Conservation (phyloP, 2,329 filamentous ascomycete genomes). For the Colletotrichum cuscutae region DNA sequence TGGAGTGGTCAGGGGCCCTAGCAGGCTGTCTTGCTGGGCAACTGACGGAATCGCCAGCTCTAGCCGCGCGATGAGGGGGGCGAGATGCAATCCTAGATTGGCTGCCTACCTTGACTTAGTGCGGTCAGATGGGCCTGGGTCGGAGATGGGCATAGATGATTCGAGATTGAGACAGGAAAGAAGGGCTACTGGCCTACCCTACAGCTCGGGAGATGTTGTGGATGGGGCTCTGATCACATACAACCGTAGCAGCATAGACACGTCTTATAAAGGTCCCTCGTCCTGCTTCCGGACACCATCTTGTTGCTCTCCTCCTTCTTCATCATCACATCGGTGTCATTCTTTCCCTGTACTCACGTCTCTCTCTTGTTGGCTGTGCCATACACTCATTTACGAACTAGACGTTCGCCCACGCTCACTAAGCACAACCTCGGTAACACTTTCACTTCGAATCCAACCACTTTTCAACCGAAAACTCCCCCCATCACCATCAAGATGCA, state of each 20-base stretch:
- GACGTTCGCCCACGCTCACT: constrained; percentile 34
- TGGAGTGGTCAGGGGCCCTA: not conserved
- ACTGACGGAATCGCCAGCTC: constrained; percentile 33
- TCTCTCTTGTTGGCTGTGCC: constrained; percentile 35
- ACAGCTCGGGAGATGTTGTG: not conserved
- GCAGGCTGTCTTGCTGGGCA: not conserved
- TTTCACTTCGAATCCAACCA: constrained; percentile 25
- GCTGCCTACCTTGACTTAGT: constrained; percentile 14
- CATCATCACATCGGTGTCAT: constrained; percentile 35
- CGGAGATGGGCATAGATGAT: constrained; percentile 32
- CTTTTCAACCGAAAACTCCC: not conserved
- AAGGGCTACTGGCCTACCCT: not conserved
- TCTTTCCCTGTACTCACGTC: constrained; percentile 32
- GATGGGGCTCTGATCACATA: not conserved
- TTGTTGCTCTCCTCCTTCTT: not conserved
- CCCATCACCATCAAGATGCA: constrained; percentile 45
- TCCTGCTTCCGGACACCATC: not conserved
- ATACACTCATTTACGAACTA: constrained; percentile 34
- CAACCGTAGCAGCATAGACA: not conserved
- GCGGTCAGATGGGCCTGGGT: constrained; percentile 19
- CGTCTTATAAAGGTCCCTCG: constrained; percentile 21
- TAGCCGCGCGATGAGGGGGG: constrained; percentile 26
- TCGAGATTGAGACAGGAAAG: constrained; percentile 8
- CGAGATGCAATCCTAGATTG: constrained; percentile 23
- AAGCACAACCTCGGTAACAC: constrained; percentile 28